Evolutionary conservation across 208 protist genomes (phyloP).

Genomic region (Acanthamoeba sp.): DNA sequence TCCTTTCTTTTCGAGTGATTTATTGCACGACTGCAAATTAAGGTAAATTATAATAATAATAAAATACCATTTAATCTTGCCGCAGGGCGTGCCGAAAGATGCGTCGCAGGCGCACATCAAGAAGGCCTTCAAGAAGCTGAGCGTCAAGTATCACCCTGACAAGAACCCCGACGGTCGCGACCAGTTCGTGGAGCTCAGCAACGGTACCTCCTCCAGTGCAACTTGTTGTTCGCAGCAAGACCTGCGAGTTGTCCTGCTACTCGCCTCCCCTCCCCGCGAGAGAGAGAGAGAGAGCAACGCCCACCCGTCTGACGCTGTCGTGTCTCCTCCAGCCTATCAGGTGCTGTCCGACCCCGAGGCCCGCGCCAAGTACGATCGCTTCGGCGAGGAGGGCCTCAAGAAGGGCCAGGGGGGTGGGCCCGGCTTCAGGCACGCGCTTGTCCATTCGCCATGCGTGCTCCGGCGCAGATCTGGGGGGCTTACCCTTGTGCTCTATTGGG

Average conservation of each 20-base stretch:
- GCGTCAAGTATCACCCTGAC: constrained; percentile 89
- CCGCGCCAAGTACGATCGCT: constrained; percentile 88
- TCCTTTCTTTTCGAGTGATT: not conserved
- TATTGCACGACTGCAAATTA: not conserved
- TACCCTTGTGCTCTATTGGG: not conserved
- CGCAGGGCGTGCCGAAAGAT: constrained; percentile 77
- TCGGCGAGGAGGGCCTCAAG: constrained; percentile 87
- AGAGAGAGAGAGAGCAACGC: too few relatives aligned
- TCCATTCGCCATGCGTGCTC: too few relatives aligned
- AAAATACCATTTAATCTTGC: not conserved
- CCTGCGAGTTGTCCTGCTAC: not conserved
- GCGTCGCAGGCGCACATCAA: constrained; percentile 86
- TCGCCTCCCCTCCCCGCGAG: too few relatives aligned
- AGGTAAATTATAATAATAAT: not conserved
- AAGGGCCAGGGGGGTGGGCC: constrained; percentile 87
- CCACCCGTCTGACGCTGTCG: too few relatives aligned
- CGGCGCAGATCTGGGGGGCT: too few relatives aligned
- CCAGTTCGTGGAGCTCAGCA: constrained; percentile 53
- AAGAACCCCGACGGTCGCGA: constrained; percentile 81
- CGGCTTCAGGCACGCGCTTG: constrained; percentile 18
- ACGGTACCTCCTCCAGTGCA: not conserved
- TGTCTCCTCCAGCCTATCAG: constrained; percentile 83
- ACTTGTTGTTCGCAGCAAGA: too few relatives aligned
- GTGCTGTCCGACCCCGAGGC: constrained; percentile 86
- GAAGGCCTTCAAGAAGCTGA: constrained; percentile 86